Evolutionary conservation across 2,329 filamentous ascomycete genomes (phyloP).

Genomic region (Beauveria pseudobassiana): DNA sequence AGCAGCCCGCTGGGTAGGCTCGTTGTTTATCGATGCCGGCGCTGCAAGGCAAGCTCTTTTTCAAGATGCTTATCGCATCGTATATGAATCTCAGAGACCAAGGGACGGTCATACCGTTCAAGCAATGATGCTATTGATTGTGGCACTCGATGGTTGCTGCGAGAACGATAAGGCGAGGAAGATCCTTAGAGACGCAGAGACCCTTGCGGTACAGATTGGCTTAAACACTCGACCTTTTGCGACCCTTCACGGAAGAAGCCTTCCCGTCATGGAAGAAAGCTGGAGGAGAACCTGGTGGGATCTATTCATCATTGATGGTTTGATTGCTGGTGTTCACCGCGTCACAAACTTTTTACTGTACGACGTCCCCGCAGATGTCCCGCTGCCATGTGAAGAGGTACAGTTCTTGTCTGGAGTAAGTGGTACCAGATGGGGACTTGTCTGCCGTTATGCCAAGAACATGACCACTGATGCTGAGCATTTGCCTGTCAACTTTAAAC

Average conservation of each 20-base stretch:
- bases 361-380: slow-evolving; percentile 59
- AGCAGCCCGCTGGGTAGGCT: slow-evolving; percentile 49
- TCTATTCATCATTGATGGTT: slow-evolving; percentile 69
- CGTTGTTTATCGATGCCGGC: slow-evolving; percentile 44
- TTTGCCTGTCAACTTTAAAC: neutral
- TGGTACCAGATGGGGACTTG: slow-evolving; percentile 9
- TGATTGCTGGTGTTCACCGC: slow-evolving; percentile 73
- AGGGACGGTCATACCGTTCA: slow-evolving; percentile 63
- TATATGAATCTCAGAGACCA: slow-evolving; percentile 38
- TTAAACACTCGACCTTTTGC: slow-evolving; percentile 67
- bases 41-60: slow-evolving; percentile 41
- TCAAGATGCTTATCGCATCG: slow-evolving; percentile 49
- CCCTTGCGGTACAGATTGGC: slow-evolving; percentile 66
- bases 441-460: neutral
- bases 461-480: neutral
- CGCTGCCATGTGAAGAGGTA: slow-evolving; percentile 75
- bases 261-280: slow-evolving; percentile 68
- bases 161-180: slow-evolving; percentile 61
- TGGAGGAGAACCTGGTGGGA: slow-evolving; percentile 91
- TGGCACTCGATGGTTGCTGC: slow-evolving; percentile 70
- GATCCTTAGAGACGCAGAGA: slow-evolving; percentile 60
- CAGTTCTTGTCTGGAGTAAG: slow-evolving; percentile 56
- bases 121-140: slow-evolving; percentile 66
- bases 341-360: slow-evolving; percentile 64
- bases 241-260: slow-evolving; percentile 51